Percentiles rank a stretch among this genome's conserved stretches.
Conservation (phyloP, 257 asterid species). For the Solanum ossicruentum region DNA sequence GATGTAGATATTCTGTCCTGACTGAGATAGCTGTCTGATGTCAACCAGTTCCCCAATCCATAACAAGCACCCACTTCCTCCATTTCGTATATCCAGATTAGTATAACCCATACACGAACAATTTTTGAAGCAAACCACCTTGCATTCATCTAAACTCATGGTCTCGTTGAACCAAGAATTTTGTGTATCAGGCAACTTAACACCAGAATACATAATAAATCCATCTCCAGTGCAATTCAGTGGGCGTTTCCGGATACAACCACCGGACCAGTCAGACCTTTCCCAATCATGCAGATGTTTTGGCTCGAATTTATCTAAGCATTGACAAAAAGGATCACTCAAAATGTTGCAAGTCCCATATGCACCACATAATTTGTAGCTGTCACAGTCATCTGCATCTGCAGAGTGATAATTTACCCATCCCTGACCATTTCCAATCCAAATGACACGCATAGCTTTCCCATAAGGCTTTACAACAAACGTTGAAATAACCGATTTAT, state of each 20-base stretch:
- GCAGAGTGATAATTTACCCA: constrained; percentile 13
- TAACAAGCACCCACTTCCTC: too few species aligned
- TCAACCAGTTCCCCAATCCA: constrained; percentile 16
- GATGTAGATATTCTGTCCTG: constrained; percentile 19
- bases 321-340: constrained; percentile 9
- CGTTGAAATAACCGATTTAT: not conserved
- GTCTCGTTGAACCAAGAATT: not conserved
- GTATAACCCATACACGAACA: constrained; percentile 20
- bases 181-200: constrained; percentile 16
- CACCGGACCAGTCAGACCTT: constrained; percentile 9
- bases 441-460: not conserved
- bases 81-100: too few species aligned
- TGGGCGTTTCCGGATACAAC: constrained; percentile 3
- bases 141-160: constrained; percentile 9
- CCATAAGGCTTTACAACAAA: not conserved
- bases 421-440: not conserved
- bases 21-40: not conserved
- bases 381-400: constrained; percentile 10
- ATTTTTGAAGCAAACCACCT: constrained; percentile 2
- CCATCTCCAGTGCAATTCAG: constrained; percentile 9
- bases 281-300: constrained; percentile 7
- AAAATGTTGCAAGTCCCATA: constrained; percentile 10
- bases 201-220: constrained; percentile 7
- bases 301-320: constrained; percentile 12
- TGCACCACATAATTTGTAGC: constrained; percentile 9